Evolutionary conservation across 108 stramenopile species (phyloP), one percentile per base, ranked within the genome.

Genomic region (Phaeodactylum tricornutum): DNA sequence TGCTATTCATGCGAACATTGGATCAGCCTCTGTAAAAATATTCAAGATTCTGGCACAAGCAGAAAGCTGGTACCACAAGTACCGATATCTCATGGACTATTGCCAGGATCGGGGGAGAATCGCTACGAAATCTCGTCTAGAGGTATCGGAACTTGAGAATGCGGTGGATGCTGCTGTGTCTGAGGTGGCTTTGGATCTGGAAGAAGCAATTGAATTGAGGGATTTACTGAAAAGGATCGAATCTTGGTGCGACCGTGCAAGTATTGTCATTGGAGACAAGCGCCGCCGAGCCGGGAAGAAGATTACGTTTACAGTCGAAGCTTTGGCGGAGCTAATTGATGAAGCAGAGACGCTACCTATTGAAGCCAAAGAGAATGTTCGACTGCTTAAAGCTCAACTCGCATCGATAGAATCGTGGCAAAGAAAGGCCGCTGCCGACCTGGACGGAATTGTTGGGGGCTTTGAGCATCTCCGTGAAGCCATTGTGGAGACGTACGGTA

Each of bases 1-100:
- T 38, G 21, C 35, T 24, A 80, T 87, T 51, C 72, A 66, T 12
- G 61, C 74, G 7, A 82, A 87, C 43, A 57, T 82, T 32, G 84
- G 84, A 21, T 62, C 71, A 28, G 59, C 74, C 32, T 34, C 66
- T 25, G 52, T 39, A 14, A 82, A 82, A 53, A 72, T 87, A 26
- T 50, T 58, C 19, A 56, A 64, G 46, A 77, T 87, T 32, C 59
- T 69, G 34, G 56, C 48, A 14, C 73, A 82, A 36, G 72, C 84
- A 11, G 81, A 87, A 47, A 48, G 44, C 30, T 87, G 84, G 84
- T 71, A 75, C 35, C 31, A 61, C 12, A 62, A 62, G 20, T 55
- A 82, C 43, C 43, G 50, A n/a, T 23, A 47, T 2, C 44, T 84
- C 14, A 14, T 79, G 17, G 38, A 53, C 12, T 16, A 29, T 45